phyloP scores from a whole-genome alignment of 345 rosid genomes.

The Iberis pinnata region DNA sequence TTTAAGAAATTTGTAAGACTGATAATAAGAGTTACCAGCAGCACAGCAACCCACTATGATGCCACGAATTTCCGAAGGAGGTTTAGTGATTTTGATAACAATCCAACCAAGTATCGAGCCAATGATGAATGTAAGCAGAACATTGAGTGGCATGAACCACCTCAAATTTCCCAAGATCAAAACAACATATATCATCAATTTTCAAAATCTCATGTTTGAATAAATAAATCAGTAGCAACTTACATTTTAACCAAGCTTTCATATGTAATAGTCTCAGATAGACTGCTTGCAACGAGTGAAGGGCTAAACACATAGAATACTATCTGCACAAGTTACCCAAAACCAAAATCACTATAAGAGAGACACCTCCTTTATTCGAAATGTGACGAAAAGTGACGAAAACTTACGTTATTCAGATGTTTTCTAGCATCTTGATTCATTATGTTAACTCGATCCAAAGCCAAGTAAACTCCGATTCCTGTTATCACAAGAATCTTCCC shows the following conservation, averaged over 20 bases:
- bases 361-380: not conserved
- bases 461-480: conserved; percentile 44
- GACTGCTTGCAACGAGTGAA: conserved; percentile 44
- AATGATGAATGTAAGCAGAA: conserved; percentile 44
- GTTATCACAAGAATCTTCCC: conserved; percentile 49
- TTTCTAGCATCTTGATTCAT: conserved; percentile 48
- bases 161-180: not conserved
- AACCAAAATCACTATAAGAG: not conserved
- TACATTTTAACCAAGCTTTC: conserved; percentile 47
- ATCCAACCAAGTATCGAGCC: conserved; percentile 52
- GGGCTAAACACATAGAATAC: conserved; percentile 60
- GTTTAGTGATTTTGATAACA: conserved; percentile 38
- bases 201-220: not conserved
- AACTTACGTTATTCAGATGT: conserved; percentile 46
- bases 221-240: conserved; percentile 7
- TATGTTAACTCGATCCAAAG: conserved; percentile 42
- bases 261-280: conserved; percentile 43
- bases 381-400: not conserved
- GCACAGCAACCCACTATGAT: conserved; percentile 28
- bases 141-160: not conserved
- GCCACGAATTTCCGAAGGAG: conserved; percentile 41
- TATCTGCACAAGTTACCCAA: conserved; percentile 28
- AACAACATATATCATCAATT: too few relatives aligned
- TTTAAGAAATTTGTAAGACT: too few relatives aligned
- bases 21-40: conserved; percentile 7